Base-by-base conservation (phyloP, 2,329 filamentous ascomycete genomes). In the Myriosclerotinia scirpicola region DNA sequence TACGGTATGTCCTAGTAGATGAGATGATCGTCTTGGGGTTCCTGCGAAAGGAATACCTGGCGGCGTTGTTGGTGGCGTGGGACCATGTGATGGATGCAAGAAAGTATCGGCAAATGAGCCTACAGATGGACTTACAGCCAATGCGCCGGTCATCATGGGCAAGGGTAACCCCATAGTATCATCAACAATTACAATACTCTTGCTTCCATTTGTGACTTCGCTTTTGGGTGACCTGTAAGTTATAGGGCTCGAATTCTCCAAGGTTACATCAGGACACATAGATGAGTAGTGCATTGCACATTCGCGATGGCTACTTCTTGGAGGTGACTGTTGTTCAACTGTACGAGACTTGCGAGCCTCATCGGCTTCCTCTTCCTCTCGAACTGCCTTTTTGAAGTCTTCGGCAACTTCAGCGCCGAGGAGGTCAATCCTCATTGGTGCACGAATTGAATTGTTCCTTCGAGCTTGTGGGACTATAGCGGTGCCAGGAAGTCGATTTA, bases 161-260 rank as follows among this genome's bases (percentile, higher is more conserved):
- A 82, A 76, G 11, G 44, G 38, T 22, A 58, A 50, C 26, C 52
- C 11, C 20, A 83, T 71, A 0, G 88, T 89, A 62, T 75, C 74
- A 53, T 77, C 75, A 46, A 96, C 87, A 74, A 97, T 96, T 65
- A 97, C 84, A 71, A 97, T 96, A 0, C 92, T 96, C 75, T 93
- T 90, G 81, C 92, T 96, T n/a, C 92, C 91, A 14, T 83, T 83
- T 0, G 92, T 95, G 54, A 76, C 70, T 46, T 73, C 71, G 38
- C 74, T 76, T 14, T 68, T 56, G 26, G 69, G 67, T 36, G 62
- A 69, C 67, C 70, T 65, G 26, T 64, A 64, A 34, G 67, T 61
- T 5, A 40, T 53, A 14, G 70, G 64, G n/a, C 67, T 64, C 7
- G 66, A 54, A 26, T 69, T 59, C 48, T 73, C 71, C 14, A 73